Evolutionary conservation across 2,329 filamentous ascomycete genomes (phyloP), one percentile per base, ranked within the genome.

Genomic region (Juglanconis juglandina): DNA sequence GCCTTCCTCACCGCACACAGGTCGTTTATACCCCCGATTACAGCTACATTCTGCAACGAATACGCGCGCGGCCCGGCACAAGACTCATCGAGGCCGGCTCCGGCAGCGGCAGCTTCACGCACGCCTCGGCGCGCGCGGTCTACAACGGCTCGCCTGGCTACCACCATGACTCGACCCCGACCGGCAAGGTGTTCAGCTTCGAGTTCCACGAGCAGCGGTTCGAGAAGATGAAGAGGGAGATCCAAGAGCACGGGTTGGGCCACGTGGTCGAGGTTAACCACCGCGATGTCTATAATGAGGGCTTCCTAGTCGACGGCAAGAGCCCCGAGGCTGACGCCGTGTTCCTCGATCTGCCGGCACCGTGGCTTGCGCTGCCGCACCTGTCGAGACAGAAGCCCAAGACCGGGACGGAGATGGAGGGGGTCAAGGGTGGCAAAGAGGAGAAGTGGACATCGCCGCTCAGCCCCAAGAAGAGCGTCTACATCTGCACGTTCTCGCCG

Each of bases 401-500:
- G 46, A 5, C 67, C 58, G 35, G 64, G 65, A 24, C 54, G 65
- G 17, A 66, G 56, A 17, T 67, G 52, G 64, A 64, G 9, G 64
- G 62, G 53, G 66, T 60, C 44, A 67, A 64, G 8, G 57, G 53
- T 5, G 56, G 58, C 6, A 53, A 60, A 13, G 60, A 68, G 5
- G 65, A 48, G 13, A 55, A 63, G 47, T 87, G 82, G 77, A 71
- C 81, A 14, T 87, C 85, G 0, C 81, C 85, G 0, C 80, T 98
- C 10, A 88, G 95, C 66, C 87, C 91, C 0, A 81, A 82, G n/a
- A 82, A 84, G 47, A 83, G 89, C 5, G 85, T 88, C 1, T 83
- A 95, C 70, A 83, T 99, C 58, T 99, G 95, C 78, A 96, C 92
- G 0, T 99, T 99, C 76, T 96, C 90, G 1, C 95, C 95, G 0